Evolutionary conservation across 2,329 filamentous ascomycete species (phyloP).

Genomic region (Phyllosticta capitalensis): DNA sequence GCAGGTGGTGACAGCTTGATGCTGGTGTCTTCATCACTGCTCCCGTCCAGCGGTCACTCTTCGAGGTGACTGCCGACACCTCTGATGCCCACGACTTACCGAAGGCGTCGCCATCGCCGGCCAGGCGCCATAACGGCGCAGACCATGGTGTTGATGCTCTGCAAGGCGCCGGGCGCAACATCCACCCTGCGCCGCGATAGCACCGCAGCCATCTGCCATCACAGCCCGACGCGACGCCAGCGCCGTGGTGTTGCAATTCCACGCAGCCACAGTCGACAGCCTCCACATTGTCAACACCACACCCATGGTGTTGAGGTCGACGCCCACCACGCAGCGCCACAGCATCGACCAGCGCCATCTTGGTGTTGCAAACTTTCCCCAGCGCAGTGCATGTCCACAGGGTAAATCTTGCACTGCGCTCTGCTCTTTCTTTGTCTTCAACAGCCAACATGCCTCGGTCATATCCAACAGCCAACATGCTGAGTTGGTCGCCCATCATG

Average conservation of each 20-base stretch:
- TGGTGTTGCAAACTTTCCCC: neutral
- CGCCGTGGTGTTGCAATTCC: neutral
- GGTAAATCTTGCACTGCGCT: neutral
- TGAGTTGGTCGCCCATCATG: neutral
- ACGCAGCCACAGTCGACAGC: no score
- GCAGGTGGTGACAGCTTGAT: neutral
- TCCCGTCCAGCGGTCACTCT: neutral
- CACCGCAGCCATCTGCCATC: neutral
- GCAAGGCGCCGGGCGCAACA: no score
- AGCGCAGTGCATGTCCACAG: neutral
- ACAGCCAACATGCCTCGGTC: no score
- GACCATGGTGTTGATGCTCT: neutral
- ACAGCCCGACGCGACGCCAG: no score
- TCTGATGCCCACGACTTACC: neutral
- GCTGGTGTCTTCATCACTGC: neutral
- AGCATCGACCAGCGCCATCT: neutral
- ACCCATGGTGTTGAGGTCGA: neutral
- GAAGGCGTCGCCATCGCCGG: neutral
- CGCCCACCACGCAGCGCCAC: neutral
- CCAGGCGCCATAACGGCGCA: no score
- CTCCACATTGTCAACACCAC: no score
- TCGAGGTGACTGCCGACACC: neutral
- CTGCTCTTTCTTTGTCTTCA: no score
- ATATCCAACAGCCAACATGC: no score
- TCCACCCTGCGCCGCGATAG: neutral